These are phyloP conservation scores for Boechera divaricarpa DNA, from an alignment of 345 rosid species.

Conservation along the genomic window DNA sequence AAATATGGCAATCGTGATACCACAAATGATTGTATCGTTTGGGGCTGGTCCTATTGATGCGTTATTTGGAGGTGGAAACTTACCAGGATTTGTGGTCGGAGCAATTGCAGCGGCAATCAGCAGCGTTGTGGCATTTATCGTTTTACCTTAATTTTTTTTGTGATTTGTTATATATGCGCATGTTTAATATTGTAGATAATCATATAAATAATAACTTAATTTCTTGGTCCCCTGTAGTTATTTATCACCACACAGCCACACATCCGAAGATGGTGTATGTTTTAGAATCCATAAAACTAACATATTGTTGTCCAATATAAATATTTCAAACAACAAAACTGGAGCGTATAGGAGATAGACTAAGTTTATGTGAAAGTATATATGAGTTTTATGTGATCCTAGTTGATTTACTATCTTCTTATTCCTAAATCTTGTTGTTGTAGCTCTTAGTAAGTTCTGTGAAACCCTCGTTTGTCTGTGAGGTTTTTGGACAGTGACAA, in stretches of 20 bases:
- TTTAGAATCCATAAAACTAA: too few relatives aligned
- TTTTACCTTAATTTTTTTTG: constrained; percentile 7
- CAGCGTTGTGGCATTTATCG: constrained; percentile 27
- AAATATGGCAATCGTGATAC: constrained; percentile 78
- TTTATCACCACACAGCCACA: too few relatives aligned
- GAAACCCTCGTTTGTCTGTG: constrained; percentile 13
- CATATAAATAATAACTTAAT: too few relatives aligned
- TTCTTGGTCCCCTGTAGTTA: too few relatives aligned
- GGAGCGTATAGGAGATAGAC: too few relatives aligned
- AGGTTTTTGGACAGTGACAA: constrained; percentile 28
- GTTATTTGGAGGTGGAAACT: constrained; percentile 36
- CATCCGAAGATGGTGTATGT: too few relatives aligned
- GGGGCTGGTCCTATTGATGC: constrained; percentile 38
- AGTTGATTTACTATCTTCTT: constrained; percentile 11
- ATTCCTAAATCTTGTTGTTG: constrained; percentile 41
- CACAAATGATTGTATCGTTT: constrained; percentile 47
- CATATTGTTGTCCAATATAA: too few relatives aligned
- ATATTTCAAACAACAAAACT: too few relatives aligned
- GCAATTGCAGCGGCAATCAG: constrained; percentile 36
- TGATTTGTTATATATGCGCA: background rate
- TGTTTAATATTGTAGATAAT: background rate
- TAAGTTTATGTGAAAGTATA: too few relatives aligned
- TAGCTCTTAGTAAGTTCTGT: constrained; percentile 49
- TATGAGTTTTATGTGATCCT: too few relatives aligned
- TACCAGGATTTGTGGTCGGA: constrained; percentile 40